Conservation (phyloP, 768 basidiomycete species). For the Suillus americanus region DNA sequence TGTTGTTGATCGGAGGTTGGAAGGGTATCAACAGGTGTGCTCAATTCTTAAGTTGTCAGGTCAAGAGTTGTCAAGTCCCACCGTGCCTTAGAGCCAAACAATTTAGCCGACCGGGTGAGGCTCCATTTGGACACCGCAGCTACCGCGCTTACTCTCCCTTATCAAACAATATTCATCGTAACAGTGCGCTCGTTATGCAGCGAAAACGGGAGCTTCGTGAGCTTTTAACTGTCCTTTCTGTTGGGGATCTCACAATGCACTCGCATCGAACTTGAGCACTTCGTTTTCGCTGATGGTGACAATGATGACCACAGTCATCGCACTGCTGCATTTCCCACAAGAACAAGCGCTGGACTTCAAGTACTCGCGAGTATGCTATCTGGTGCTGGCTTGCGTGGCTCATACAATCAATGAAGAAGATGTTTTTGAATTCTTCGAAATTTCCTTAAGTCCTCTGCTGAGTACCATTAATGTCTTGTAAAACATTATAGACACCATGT, state of each 20-base stretch:
- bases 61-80: too few species aligned
- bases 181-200: too few species aligned
- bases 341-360: neutral
- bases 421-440: neutral
- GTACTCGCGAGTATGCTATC: neutral
- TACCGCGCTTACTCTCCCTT: too few species aligned
- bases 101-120: too few species aligned
- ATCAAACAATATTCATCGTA: too few species aligned
- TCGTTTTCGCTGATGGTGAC: neutral
- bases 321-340: neutral
- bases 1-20: too few species aligned
- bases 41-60: too few species aligned
- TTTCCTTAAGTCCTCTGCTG: neutral
- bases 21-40: too few species aligned
- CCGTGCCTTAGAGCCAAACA: too few species aligned
- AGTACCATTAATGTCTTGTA: too few species aligned
- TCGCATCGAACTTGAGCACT: neutral
- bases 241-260: neutral
- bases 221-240: neutral
- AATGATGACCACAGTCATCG: neutral
- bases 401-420: neutral
- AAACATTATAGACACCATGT: too few species aligned
- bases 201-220: neutral
- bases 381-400: neutral
- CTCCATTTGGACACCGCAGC: too few species aligned